Base-by-base conservation (phyloP, 2,329 filamentous ascomycete species). In the Malbranchea zuffiana region DNA sequence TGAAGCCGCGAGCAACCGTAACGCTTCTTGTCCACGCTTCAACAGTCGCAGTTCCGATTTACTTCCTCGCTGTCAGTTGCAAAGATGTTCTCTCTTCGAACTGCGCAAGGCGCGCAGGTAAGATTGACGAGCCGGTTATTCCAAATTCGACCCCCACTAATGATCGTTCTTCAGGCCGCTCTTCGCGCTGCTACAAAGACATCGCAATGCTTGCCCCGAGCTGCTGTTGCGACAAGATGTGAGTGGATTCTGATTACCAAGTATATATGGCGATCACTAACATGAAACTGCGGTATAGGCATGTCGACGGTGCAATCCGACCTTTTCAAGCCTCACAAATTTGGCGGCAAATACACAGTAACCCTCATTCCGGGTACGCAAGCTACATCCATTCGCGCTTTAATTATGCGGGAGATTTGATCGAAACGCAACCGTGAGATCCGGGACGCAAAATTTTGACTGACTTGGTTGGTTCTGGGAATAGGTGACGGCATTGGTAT, bases 251-350 rank as follows among this genome's bases (percentile, higher is more conserved):
- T 32, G 25, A 27, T 29, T 21, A 21, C 40, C 33, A 23, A 13
- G 8, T 24, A 19, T 19, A 5, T 6, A 15, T 11, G n/a, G 6
- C 20, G 12, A 25, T 35, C 18, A 18, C 15, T 12, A 36, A 30
- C 18, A 25, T 17, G 23, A 13, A 17, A 25, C 13, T 24, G 21
- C 12, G 15, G 28, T 6, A n/a, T 27, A 72, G 69, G 68, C 48
- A 70, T 86, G 62, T 84, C 85, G 53, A 93, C 84, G 47, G 72
- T 94, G 53, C 78, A 86, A 66, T 82, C 82, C 62, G 90, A 96
- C 67, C 88, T 96, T 67, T 95, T 96, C 77, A 94, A 95, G 76
- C 87, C 87, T 53, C 86, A 88, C 70, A 90, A 96, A 75, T 96
- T 87, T 65, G 90, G 90, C 63, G 85, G 88, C 70, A 98, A 96